phyloP scores from a whole-genome alignment of 169 alveolate genomes.

The Plasmodium yoelii region DNA sequence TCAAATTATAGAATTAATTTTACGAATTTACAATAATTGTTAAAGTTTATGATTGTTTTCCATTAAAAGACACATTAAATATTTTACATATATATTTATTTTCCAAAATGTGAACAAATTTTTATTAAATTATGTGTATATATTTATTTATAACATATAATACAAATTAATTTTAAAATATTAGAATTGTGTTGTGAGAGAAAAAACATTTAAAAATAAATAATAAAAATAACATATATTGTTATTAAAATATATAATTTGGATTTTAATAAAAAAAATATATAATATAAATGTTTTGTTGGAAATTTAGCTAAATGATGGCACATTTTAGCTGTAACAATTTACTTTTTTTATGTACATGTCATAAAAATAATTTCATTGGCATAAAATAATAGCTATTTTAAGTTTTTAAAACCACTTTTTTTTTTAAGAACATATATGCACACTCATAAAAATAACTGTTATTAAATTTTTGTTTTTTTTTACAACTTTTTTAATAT shows the following conservation, averaged over 20 bases:
- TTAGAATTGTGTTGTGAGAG: neutral
- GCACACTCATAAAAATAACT: constrained; percentile 25
- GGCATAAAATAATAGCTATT: constrained; percentile 16
- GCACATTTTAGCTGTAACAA: neutral
- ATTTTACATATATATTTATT: neutral
- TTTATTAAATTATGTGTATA: constrained; percentile 15
- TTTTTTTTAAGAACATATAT: constrained; percentile 13
- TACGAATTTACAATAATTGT: neutral
- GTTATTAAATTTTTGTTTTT: constrained; percentile 6
- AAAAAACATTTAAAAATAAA: constrained; percentile 30
- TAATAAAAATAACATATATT: constrained; percentile 2
- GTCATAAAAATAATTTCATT: constrained; percentile 32
- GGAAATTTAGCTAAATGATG: constrained; percentile 8
- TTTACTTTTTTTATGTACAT: constrained; percentile 40
- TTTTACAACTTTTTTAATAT: neutral
- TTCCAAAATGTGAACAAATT: neutral
- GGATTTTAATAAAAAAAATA: constrained; percentile 27
- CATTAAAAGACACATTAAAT: constrained; percentile 30
- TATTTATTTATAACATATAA: constrained; percentile 19
- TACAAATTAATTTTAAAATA: neutral
- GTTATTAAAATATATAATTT: neutral
- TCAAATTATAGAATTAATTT: constrained; percentile 22
- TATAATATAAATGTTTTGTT: neutral
- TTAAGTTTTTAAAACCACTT: constrained; percentile 12
- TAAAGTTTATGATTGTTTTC: constrained; percentile 10